These are phyloP conservation scores for Pythium coloratum DNA, from an alignment of 352 stramenopile species.

Conservation along the genomic window DNA sequence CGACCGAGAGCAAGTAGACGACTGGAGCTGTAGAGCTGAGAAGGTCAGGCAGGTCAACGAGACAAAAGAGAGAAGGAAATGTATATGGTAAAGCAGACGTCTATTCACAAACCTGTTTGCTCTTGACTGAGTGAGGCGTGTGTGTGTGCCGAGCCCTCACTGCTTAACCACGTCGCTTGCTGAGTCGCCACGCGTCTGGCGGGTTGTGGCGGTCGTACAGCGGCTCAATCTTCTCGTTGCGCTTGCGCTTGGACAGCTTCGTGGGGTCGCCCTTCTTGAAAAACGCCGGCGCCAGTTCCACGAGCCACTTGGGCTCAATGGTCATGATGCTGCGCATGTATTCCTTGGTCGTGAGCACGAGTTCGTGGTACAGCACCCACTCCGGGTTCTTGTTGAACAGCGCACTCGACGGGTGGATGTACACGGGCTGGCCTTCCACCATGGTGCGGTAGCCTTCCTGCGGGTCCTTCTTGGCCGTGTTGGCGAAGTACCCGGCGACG, in stretches of 20 bases:
- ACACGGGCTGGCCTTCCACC: slow-evolving; percentile 98
- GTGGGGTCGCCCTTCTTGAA: slow-evolving; percentile 98
- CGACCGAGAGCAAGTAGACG: neutral
- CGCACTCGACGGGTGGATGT: slow-evolving; percentile 97
- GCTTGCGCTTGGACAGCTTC: slow-evolving; percentile 97
- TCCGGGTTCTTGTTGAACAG: slow-evolving; percentile 99
- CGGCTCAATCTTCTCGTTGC: slow-evolving; percentile 99
- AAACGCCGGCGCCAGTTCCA: slow-evolving; percentile 95
- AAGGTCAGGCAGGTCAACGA: neutral
- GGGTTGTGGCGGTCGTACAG: slow-evolving; percentile 98
- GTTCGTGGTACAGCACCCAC: slow-evolving; percentile 98
- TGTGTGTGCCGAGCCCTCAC: too few species aligned
- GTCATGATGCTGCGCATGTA: slow-evolving; percentile 99
- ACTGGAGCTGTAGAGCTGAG: neutral
- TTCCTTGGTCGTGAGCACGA: slow-evolving; percentile 95
- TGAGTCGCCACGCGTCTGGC: slow-evolving; percentile 96
- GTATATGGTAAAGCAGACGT: slow-evolving; percentile 11
- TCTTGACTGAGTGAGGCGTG: neutral
- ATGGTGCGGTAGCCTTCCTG: slow-evolving; percentile 99
- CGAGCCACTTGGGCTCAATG: slow-evolving; percentile 99
- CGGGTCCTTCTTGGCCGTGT: slow-evolving; percentile 99
- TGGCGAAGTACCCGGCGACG: slow-evolving; percentile 98
- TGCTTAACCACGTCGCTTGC: slow-evolving; percentile 91
- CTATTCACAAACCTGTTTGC: neutral
- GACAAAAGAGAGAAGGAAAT: neutral